Percentiles rank a stretch among this genome's conserved stretches.
phyloP scores from a whole-genome alignment of 2,329 filamentous ascomycete species.

The Trichoderma lentiforme region DNA sequence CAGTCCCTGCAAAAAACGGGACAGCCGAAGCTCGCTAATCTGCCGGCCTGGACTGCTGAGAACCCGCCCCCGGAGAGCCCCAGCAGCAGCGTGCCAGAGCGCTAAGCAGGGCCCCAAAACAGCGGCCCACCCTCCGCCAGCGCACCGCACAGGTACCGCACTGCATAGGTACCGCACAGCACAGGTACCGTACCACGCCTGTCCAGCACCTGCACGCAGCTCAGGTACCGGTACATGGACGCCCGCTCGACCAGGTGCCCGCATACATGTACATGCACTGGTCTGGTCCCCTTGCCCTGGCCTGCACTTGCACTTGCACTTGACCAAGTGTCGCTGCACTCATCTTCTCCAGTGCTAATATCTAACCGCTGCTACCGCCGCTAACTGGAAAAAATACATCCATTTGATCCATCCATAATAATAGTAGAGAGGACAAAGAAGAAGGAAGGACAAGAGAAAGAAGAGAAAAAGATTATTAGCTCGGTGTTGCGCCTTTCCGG shows the following conservation, averaged over 20 bases:
- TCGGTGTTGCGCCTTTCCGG: background rate
- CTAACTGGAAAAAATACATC: background rate
- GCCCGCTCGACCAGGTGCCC: background rate
- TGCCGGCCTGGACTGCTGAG: conserved; percentile 6
- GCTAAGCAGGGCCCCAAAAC: conserved; percentile 13
- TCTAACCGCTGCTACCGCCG: conserved; percentile 20
- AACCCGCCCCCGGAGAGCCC: conserved; percentile 10
- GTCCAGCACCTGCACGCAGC: background rate
- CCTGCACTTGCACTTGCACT: background rate
- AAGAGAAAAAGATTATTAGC: background rate
- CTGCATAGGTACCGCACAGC: background rate
- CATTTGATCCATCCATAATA: background rate
- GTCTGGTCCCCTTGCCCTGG: background rate
- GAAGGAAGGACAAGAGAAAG: background rate
- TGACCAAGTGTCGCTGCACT: conserved; percentile 7
- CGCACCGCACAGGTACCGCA: background rate
- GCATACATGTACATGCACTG: background rate
- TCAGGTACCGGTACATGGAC: background rate
- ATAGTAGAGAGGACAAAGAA: background rate
- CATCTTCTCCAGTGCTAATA: background rate
- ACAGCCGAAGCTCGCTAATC: conserved; percentile 22
- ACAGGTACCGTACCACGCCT: background rate
- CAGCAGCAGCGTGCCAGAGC: background rate
- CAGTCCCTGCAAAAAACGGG: background rate
- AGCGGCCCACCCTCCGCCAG: conserved; percentile 1